Conservation (phyloP, 148 eudicot species). For the Chenopodium berlandieri region DNA sequence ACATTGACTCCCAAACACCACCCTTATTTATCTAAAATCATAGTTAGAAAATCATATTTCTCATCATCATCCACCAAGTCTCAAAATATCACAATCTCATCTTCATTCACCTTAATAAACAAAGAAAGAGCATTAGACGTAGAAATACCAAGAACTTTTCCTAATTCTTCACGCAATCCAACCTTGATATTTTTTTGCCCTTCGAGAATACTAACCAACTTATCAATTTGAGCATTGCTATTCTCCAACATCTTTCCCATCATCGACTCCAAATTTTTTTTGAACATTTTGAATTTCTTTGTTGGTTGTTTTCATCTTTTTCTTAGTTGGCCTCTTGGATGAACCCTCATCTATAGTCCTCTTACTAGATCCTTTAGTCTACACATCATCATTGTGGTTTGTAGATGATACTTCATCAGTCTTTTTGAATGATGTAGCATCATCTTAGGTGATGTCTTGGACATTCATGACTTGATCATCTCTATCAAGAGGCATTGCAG, state of each 20-base stretch:
- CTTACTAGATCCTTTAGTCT: background rate
- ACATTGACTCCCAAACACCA: no score
- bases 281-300: constrained; percentile 6
- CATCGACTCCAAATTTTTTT: background rate
- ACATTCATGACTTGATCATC: background rate
- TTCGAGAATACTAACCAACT: background rate
- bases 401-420: background rate
- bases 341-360: background rate
- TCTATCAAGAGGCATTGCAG: background rate
- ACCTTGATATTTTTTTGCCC: constrained; percentile 7
- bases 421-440: background rate
- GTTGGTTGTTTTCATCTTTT: background rate
- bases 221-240: background rate
- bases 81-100: constrained; percentile 11
- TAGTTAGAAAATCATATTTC: constrained; percentile 1
- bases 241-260: constrained; percentile 1
- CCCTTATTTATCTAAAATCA: background rate
- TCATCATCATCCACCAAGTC: constrained; percentile 11
- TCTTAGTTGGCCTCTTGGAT: background rate
- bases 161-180: constrained; percentile 18
- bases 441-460: background rate
- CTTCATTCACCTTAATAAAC: background rate
- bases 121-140: background rate
- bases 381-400: background rate
- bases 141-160: constrained; percentile 3